Percentiles rank a stretch among this genome's conserved stretches.
Conservation (phyloP, 129 eudicot species). For the Sambucus nigra region DNA sequence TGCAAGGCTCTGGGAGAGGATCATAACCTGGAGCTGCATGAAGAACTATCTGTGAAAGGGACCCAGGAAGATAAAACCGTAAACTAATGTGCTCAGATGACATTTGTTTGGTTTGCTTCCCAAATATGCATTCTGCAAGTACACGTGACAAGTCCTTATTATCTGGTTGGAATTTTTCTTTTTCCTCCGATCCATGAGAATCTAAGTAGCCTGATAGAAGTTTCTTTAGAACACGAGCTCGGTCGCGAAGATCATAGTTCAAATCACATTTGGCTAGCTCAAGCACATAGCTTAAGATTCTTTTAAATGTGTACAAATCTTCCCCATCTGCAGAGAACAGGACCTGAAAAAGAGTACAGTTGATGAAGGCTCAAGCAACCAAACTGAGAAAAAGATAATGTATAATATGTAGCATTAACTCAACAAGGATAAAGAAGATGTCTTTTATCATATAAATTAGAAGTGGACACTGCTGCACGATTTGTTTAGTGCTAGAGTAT, state of each 20-base stretch:
- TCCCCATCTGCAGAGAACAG: constrained; percentile 56
- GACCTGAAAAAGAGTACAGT: constrained; percentile 41
- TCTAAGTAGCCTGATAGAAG: constrained; percentile 37
- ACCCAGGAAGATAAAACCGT: constrained; percentile 90
- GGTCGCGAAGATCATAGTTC: constrained; percentile 90
- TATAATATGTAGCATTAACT: neutral
- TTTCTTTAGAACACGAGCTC: constrained; percentile 63
- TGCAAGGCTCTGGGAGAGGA: constrained; percentile 86
- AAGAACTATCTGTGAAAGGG: constrained; percentile 85
- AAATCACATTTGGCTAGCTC: constrained; percentile 79
- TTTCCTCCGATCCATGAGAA: constrained; percentile 31
- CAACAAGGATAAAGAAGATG: neutral
- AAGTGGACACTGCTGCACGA: neutral
- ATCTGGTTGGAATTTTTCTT: constrained; percentile 17
- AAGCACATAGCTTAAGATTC: constrained; percentile 49
- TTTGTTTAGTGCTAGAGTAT: too few species aligned
- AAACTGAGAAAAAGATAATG: neutral
- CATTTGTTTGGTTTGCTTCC: constrained; percentile 26
- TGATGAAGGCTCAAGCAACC: neutral
- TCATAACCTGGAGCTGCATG: constrained; percentile 98
- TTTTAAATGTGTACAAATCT: constrained; percentile 27
- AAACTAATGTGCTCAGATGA: constrained; percentile 37
- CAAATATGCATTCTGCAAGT: constrained; percentile 43
- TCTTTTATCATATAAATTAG: neutral
- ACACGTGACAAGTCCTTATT: constrained; percentile 22